Base-by-base conservation (phyloP, 495 filamentous ascomycete genomes). In the Aspergillus diversus region DNA sequence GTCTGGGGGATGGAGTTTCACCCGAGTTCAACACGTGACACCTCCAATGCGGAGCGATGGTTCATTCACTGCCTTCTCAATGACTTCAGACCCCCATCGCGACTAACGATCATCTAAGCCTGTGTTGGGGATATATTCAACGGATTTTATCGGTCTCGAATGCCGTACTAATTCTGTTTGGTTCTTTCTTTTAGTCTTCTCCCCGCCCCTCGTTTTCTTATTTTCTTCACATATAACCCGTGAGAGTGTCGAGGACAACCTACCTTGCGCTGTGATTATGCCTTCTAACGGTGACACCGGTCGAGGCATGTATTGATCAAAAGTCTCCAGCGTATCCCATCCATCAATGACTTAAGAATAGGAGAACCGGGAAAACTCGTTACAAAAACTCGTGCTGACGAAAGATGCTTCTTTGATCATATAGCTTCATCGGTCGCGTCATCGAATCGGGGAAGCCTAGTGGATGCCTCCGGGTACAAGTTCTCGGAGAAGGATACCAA, bases 401-500 rank as follows among this genome's bases (percentile, higher is more conserved):
- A 27, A 27, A 27, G 37, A 17, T 5, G n/a, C 6, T 50, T 50
- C 9, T 16, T 9, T 9, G 15, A 48, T 31, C 9, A 42, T 59
- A 15, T 33, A 69, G 66, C 60, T n/a, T 49, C 63, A 21, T 63
- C 61, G 42, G 61, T 54, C 43, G 60, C 60, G 35, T 61, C 57
- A 7, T 34, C 55, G 13, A 51, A 54, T 33, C 17, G 73, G 4
- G 80, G 80, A 39, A 82, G 77, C 63, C 64, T 83, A 32, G 75
- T 82, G 37, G 81, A 82, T 71, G 77, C 77, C 13, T 79, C 75
- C 16, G 78, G 77, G 50, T 82, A 77, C 60, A 83, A 81, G 61
- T 77, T 74, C 51, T 83, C 85, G 5, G 77, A 83, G 59, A 90
- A 91, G 71, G 89, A 91, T 75, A 81, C 81, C 16, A 87, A 80